Percentiles rank a stretch among this genome's conserved stretches.
Evolutionary conservation across 495 filamentous ascomycete species (phyloP).

Genomic region (Staphylotrichum longicolle): DNA sequence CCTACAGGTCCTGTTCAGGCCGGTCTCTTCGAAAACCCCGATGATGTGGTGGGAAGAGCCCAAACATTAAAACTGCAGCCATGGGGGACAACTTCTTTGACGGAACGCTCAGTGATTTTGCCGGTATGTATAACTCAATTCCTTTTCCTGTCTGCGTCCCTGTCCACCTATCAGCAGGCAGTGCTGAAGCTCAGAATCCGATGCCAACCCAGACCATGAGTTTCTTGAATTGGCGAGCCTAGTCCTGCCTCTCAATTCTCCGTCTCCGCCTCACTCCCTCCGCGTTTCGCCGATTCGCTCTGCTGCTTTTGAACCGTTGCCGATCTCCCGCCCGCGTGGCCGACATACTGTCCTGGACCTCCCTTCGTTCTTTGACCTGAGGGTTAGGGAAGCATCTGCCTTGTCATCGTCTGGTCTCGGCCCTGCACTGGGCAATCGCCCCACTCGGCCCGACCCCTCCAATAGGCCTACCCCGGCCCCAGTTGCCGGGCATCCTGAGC

Average conservation of each 20-base stretch:
- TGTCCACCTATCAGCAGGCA: neutral
- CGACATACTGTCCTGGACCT: neutral
- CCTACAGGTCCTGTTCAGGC: too few species aligned
- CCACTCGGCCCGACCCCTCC: conserved; percentile 15
- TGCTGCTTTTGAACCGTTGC: neutral
- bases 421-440: neutral
- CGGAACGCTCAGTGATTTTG: conserved; percentile 15
- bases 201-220: neutral
- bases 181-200: neutral
- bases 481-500: neutral
- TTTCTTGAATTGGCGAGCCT: conserved; percentile 4
- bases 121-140: conserved; percentile 10
- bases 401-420: neutral
- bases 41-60: too few species aligned
- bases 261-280: neutral
- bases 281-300: neutral
- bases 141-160: too few species aligned
- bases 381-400: neutral
- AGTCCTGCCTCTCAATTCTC: conserved; percentile 2
- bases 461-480: conserved; percentile 7
- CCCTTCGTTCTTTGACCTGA: neutral
- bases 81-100: conserved; percentile 23
- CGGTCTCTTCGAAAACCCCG: too few species aligned
- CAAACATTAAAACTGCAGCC: neutral
- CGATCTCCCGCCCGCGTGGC: neutral